These are phyloP conservation scores for Ascochyta koolunga DNA, from an alignment of 2,329 filamentous ascomycete genomes.

Conservation along the genomic window DNA sequence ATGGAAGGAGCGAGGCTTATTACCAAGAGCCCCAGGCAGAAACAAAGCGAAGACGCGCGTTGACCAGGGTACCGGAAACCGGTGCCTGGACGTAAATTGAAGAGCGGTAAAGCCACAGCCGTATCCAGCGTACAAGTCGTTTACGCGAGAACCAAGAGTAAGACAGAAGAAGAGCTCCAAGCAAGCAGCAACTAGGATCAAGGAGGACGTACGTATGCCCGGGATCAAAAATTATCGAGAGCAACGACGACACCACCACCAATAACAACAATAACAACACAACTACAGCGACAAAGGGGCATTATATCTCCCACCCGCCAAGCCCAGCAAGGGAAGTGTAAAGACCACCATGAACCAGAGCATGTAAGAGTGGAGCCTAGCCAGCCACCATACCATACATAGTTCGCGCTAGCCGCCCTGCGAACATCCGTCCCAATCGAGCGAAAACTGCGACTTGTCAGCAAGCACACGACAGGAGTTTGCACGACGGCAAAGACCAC, in stretches of 20 bases:
- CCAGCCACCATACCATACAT: too few species aligned
- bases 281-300: not conserved
- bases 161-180: not conserved
- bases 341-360: not conserved
- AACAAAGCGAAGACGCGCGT: not conserved
- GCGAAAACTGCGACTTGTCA: slow-evolving; percentile 4
- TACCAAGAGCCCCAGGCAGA: slow-evolving; percentile 5
- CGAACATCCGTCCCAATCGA: not conserved
- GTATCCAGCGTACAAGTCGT: not conserved
- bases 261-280: too few species aligned
- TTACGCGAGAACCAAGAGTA: slow-evolving; percentile 7
- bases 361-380: not conserved
- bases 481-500: too few species aligned
- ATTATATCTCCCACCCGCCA: not conserved
- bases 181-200: not conserved
- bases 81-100: slow-evolving; percentile 4
- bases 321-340: not conserved
- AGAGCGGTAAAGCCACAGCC: not conserved
- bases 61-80: not conserved
- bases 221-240: not conserved
- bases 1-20: not conserved
- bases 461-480: too few species aligned
- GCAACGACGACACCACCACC: too few species aligned
- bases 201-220: not conserved
- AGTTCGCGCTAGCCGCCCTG: not conserved